phyloP scores from a whole-genome alignment of 2,329 filamentous ascomycete species.

The Dryadomyces quercus-mongolicae region DNA sequence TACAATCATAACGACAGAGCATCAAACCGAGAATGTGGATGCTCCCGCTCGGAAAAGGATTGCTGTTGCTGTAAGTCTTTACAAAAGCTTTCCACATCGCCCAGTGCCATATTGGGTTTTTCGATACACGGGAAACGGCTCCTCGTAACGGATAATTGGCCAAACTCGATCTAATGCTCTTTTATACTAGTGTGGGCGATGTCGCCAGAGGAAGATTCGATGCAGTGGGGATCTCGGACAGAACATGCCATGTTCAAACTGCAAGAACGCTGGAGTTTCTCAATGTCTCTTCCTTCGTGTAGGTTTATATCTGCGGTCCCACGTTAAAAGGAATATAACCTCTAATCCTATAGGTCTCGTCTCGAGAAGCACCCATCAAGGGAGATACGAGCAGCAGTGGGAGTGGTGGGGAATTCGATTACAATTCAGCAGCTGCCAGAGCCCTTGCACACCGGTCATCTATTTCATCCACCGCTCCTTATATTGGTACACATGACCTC shows the following conservation, averaged over 20 bases:
- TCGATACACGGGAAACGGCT: no score
- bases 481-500: constrained; percentile 15
- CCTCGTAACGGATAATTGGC: no score
- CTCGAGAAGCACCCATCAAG: constrained; percentile 23
- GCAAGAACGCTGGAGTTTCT: constrained; percentile 58
- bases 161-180: not conserved
- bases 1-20: constrained; percentile 27
- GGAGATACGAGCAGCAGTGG: constrained; percentile 13
- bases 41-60: constrained; percentile 43
- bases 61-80: constrained; percentile 41
- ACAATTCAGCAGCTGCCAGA: constrained; percentile 23
- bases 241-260: constrained; percentile 71
- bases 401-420: constrained; percentile 18
- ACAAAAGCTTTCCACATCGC: no score
- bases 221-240: constrained; percentile 77
- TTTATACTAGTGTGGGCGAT: constrained; percentile 61
- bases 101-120: no score
- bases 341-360: constrained; percentile 21
- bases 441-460: constrained; percentile 12
- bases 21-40: constrained; percentile 27
- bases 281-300: constrained; percentile 75
- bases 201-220: constrained; percentile 86
- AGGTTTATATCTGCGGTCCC: constrained; percentile 10
- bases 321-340: not conserved
- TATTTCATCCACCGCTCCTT: not conserved